Evolutionary conservation across 2,329 filamentous ascomycete species (phyloP), one percentile per base, ranked within the genome.

Genomic region (Bipolaris gigantea): DNA sequence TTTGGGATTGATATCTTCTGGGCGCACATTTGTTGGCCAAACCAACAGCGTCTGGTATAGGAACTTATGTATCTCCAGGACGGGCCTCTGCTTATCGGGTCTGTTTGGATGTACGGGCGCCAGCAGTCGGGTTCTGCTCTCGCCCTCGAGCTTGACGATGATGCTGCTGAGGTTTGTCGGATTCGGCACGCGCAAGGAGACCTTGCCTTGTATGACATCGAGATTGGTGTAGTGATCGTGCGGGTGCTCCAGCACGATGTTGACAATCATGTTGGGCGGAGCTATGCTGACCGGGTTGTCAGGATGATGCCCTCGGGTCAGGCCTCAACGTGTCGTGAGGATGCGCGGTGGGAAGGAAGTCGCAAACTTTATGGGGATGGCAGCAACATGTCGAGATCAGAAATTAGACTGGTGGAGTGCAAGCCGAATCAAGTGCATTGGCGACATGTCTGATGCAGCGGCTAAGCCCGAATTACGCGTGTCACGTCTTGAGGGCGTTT

Each of bases 71-170:
- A 80, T 76, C 57, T 83, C 81, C 32, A 81, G 70, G 61, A 75
- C 77, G 57, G 68, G 77, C 67, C 69, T 75, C 71, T 74, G 77
- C 70, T 69, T 78, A 72, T 72, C 77, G 30, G 69, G 69, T 39
- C 71, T 63, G 49, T 68, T 63, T 43, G 73, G 79, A 71, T 67
- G 77, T 56, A 63, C 69, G 62, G 64, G 83, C 76, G 58, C 83
- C 71, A 74, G 78, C 72, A 91, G 75, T 39, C 87, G 81, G 5
- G 89, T 92, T 58, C 82, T 82, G 43, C 86, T 86, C 75, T 94
- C 89, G 62, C 90, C 90, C 70, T 94, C 90, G 30, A 94, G 83
- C 78, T 94, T 94, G 67, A 93, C 89, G 34, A 90, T 80, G 59
- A 94, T 86, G 35, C 73, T 75, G 52, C 74, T 75, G 30, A 83